Conservation (phyloP, 345 rosid genomes). For the Ceriops tagal region DNA sequence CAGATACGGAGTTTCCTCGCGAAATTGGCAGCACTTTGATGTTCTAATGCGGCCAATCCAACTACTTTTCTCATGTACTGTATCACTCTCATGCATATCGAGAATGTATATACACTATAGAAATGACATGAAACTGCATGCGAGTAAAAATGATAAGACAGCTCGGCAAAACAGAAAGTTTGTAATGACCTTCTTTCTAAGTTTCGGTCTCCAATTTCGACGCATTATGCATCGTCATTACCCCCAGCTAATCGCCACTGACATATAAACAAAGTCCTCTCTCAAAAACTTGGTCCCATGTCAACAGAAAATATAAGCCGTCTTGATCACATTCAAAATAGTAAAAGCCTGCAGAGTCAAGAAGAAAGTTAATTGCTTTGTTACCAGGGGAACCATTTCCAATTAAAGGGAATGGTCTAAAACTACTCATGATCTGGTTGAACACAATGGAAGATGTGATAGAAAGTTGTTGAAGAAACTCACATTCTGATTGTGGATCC, state of each 20-base stretch:
- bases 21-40: too few relatives aligned
- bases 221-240: slow-evolving; percentile 13
- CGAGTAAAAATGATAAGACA: background rate
- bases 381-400: background rate
- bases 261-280: slow-evolving; percentile 26
- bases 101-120: background rate
- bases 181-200: background rate
- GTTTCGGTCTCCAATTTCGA: slow-evolving; percentile 19
- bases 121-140: slow-evolving; percentile 1
- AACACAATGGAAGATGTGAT: background rate
- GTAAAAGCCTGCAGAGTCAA: slow-evolving; percentile 17
- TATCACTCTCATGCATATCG: background rate
- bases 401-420: background rate
- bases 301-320: slow-evolving; percentile 2
- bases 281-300: slow-evolving; percentile 10
- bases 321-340: slow-evolving; percentile 17
- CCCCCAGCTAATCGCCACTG: slow-evolving; percentile 3
- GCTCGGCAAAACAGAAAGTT: slow-evolving; percentile 8
- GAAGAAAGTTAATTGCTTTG: slow-evolving; percentile 4
- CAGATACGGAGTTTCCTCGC: too few relatives aligned
- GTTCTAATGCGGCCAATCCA: too few relatives aligned
- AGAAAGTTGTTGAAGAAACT: slow-evolving; percentile 10
- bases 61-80: background rate
- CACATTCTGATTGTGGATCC: slow-evolving; percentile 27
- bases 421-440: background rate